These are phyloP conservation scores for Claviceps pusilla DNA, from an alignment of 2,329 filamentous ascomycete genomes.

Conservation along the genomic window DNA sequence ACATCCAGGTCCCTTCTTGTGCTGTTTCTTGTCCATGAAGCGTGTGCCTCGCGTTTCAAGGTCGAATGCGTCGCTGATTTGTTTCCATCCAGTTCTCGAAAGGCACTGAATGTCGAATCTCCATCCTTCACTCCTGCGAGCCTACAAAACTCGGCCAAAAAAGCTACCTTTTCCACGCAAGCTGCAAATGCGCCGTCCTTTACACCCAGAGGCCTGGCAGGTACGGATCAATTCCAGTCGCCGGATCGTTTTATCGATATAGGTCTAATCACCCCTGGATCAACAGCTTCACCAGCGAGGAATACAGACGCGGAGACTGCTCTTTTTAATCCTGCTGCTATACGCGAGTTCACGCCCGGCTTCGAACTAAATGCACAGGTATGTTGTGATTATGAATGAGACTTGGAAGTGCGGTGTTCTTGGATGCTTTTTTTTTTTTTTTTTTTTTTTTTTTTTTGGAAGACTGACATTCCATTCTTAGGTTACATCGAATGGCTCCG, in stretches of 20 bases:
- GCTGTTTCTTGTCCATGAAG: neutral
- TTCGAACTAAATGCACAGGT: constrained; percentile 38
- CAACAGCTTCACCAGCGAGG: constrained; percentile 20
- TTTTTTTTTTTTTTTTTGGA: too few species aligned
- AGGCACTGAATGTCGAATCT: constrained; percentile 84
- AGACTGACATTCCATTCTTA: constrained; percentile 8
- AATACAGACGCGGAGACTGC: constrained; percentile 28
- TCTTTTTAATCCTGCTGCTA: constrained; percentile 40
- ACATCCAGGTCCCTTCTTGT: neutral
- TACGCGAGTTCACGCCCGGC: constrained; percentile 45
- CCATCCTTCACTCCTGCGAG: constrained; percentile 75
- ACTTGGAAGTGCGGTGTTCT: neutral
- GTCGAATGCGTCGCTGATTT: neutral
- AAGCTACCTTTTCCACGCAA: constrained; percentile 71
- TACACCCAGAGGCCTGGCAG: constrained; percentile 49
- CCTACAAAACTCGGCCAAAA: constrained; percentile 37
- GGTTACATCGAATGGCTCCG: constrained; percentile 31
- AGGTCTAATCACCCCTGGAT: neutral
- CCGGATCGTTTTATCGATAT: neutral
- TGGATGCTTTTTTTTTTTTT: neutral
- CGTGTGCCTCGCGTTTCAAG: neutral
- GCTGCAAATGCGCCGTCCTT: constrained; percentile 80
- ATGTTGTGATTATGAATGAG: constrained; percentile 10
- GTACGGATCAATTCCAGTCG: constrained; percentile 14
- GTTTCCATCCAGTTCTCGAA: constrained; percentile 40